Percentiles rank a stretch among this genome's conserved stretches.
These are phyloP conservation scores for Cystofilobasidium bisporidii DNA, from an alignment of 768 basidiomycete species.

Conservation along the genomic window DNA sequence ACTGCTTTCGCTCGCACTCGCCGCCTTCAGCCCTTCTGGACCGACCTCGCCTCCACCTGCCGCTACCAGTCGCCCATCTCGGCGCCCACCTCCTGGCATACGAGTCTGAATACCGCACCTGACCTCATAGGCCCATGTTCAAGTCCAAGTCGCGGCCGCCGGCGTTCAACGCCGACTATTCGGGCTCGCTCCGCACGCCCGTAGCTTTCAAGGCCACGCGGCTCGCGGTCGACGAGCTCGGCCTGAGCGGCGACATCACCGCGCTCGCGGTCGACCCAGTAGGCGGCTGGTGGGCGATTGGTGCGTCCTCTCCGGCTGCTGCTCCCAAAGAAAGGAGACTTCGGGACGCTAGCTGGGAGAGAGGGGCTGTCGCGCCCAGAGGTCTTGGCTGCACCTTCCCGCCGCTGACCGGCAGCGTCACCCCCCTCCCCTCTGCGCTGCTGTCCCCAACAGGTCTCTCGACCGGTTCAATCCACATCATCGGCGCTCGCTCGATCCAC, in stretches of 20 bases:
- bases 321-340: too few species aligned
- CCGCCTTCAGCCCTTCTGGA: too few species aligned
- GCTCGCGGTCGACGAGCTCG: constrained; percentile 7
- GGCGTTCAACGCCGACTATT: background rate
- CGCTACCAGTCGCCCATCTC: too few species aligned
- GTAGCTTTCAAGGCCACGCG: background rate
- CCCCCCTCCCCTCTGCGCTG: background rate
- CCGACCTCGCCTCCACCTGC: too few species aligned
- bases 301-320: too few species aligned
- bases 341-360: too few species aligned
- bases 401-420: background rate
- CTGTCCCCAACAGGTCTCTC: constrained; percentile 5
- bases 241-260: constrained; percentile 39
- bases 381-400: background rate
- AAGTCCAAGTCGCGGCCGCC: background rate
- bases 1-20: too few species aligned
- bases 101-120: too few species aligned
- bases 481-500: constrained; percentile 58
- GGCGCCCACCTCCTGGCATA: too few species aligned
- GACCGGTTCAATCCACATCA: constrained; percentile 54
- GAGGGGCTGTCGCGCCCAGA: too few species aligned
- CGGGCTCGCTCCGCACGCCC: background rate
- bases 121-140: background rate
- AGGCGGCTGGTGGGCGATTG: constrained; percentile 39
- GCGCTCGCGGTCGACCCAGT: constrained; percentile 42